Base-by-base conservation (phyloP, 78 protist genomes). In the Cavenderia fasciculata region DNA sequence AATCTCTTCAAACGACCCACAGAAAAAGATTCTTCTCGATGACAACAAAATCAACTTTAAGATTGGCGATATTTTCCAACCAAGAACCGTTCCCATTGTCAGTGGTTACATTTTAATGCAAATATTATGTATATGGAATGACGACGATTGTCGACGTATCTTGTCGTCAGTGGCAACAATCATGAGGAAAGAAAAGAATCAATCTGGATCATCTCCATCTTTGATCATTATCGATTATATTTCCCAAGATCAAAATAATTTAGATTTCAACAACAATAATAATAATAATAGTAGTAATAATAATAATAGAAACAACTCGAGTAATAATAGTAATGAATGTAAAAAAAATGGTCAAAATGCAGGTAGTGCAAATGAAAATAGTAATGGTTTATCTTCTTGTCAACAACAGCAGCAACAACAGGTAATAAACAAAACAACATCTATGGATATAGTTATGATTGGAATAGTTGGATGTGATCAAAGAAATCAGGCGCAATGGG, bases 1-100 rank as follows among this genome's bases (percentile, higher is more conserved):
- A 23, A 33, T 66, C 11, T 41, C 70, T n/a, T 68, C 36, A 29
- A 38, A 40, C 4, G 89, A 82, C 49, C n/a, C 33, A 40, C 59
- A 41, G 2, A 82, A 82, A 43, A 70, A 43, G 36, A 6, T 46
- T 11, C n/a, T 43, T 3, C 38, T 82, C 6, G 89, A 52, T 23
- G 27, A 40, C 18, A 27, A 82, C 52, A 25, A 44, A 31, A 27
- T 82, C 1, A 4, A n/a, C 4, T 82, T 82, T 25, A 82, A 57
- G 56, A 11, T 16, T 19, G 89, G 89, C 0, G 74, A 82, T 69
- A 69, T 69, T 66, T 69, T 82, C 29, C 74, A 66, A 52, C 77
- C 89, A 43, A 34, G 70, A 19, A n/a, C 89, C 0, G 68, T 82
- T 29, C 89, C 89, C 27, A 10, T 23, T 7, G 66, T 72, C 1